A percentile compares a stretch with the other conserved stretches of the same genome.
phyloP scores from a whole-genome alignment of 768 basidiomycete species.

The Xanthoconium purpureum region DNA sequence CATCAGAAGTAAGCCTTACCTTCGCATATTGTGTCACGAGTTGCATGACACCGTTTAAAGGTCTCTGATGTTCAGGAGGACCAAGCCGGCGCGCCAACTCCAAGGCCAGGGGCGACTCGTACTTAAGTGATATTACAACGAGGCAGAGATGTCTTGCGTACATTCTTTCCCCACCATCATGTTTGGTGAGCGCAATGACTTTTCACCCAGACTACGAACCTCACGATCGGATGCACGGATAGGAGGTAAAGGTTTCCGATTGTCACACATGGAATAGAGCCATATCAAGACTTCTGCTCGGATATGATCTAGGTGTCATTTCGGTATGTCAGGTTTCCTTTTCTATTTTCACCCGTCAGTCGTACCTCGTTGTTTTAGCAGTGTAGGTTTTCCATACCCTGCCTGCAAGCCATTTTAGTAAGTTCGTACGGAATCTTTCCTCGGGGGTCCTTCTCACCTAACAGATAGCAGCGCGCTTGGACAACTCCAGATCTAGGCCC shows the following conservation, averaged over 20 bases:
- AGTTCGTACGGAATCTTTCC: slow-evolving; percentile 11
- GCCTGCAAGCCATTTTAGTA: slow-evolving; percentile 49
- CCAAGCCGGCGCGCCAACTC: neutral
- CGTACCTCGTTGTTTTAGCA: slow-evolving; percentile 62
- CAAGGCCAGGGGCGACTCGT: neutral
- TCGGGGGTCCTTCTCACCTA: neutral
- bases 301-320: slow-evolving; percentile 77
- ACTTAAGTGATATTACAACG: slow-evolving; percentile 6
- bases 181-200: slow-evolving; percentile 48
- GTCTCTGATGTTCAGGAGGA: slow-evolving; percentile 11
- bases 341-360: slow-evolving; percentile 38
- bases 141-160: neutral
- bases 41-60: slow-evolving; percentile 5
- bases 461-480: slow-evolving; percentile 54
- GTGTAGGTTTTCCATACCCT: slow-evolving; percentile 39
- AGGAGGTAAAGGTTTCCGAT: slow-evolving; percentile 21
- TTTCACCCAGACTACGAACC: neutral
- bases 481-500: slow-evolving; percentile 75
- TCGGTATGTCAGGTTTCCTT: slow-evolving; percentile 42
- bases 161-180: slow-evolving; percentile 40
- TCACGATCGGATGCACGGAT: neutral
- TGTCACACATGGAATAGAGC: neutral
- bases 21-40: neutral
- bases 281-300: slow-evolving; percentile 57
- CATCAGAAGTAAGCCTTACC: neutral